A percentile compares a stretch with the other conserved stretches of the same genome.
Evolutionary conservation across 352 stramenopile genomes (phyloP).

Genomic region (Pythium rhizo-oryzae): DNA sequence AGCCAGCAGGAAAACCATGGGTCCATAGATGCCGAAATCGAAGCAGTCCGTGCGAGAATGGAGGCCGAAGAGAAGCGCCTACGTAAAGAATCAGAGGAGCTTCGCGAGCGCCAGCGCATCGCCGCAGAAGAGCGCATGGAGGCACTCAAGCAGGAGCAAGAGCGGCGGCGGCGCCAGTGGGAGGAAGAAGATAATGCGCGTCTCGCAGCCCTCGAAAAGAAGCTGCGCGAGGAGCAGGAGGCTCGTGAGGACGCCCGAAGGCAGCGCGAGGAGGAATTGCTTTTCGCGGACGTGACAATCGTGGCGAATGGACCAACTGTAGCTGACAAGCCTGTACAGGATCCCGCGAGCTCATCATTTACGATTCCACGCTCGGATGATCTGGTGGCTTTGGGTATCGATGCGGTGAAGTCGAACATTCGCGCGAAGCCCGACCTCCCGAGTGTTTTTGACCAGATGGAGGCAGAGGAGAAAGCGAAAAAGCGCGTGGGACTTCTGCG

Average conservation of each 20-base stretch:
- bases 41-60: slow-evolving; percentile 46
- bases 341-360: neutral
- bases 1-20: slow-evolving; percentile 1
- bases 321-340: neutral
- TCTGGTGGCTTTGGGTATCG: slow-evolving; percentile 26
- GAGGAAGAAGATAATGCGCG: slow-evolving; percentile 61
- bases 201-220: slow-evolving; percentile 48
- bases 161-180: slow-evolving; percentile 64
- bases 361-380: slow-evolving; percentile 5
- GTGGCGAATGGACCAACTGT: neutral
- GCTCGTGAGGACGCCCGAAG: slow-evolving; percentile 36
- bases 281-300: slow-evolving; percentile 18
- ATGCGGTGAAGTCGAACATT: slow-evolving; percentile 41
- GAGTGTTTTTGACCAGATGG: slow-evolving; percentile 80
- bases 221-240: slow-evolving; percentile 47
- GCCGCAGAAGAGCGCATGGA: slow-evolving; percentile 64
- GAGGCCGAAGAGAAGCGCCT: slow-evolving; percentile 46
- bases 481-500: slow-evolving; percentile 44
- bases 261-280: slow-evolving; percentile 38
- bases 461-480: slow-evolving; percentile 60
- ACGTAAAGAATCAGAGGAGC: slow-evolving; percentile 42
- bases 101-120: slow-evolving; percentile 44
- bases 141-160: slow-evolving; percentile 64
- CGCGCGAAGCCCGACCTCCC: slow-evolving; percentile 50
- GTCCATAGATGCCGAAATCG: slow-evolving; percentile 39